Base-by-base conservation (phyloP, 768 basidiomycete genomes). In the Boletus eberwhitei region DNA sequence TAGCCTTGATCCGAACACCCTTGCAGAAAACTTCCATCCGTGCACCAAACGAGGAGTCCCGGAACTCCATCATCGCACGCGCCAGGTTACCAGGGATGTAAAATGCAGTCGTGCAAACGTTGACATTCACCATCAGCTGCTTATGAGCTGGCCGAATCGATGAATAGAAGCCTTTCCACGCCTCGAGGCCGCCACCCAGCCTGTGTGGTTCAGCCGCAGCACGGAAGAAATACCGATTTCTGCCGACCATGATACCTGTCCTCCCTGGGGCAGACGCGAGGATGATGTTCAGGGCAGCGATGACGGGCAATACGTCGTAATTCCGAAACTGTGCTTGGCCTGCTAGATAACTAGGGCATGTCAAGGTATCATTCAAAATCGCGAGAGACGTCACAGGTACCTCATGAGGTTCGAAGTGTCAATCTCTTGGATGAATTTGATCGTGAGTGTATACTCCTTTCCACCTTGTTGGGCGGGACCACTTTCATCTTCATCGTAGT, bases 1-100 rank as follows among this genome's bases (percentile, higher is more conserved):
- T 77, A 1, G 88, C 82, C 65, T 75, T 77, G 44, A 93, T 73
- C 37, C 90, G 75, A 3, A 91, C 77, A 8, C 87, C 80, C 55
- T 77, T 82, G 38, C 81, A 85, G 59, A 90, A 92, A 0, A 71
- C 80, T n/a, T 74, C 74, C 34, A 77, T 64, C 24, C 83, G 79
- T 4, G 82, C 88, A 13, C 84, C 83, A 57, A 81, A 85, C 55
- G 79, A 83, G 5, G 78, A 75, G 1, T 75, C 60, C 24, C 64
- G 58, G 62, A 81, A 81, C 11, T 65, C 65, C 14, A 71, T 48
- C 71, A 84, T 73, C 3, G 75, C 70, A 8, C 60, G 63, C 16
- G 78, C 79, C 6, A 83, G 62, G 31, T 78, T 79, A 2, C 77
- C 75, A 24, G 67, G 68, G 5, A 54, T 65, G 57, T 78, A 75